Conservation (phyloP, 2,329 filamentous ascomycete genomes). For the Alternaria sp. region DNA sequence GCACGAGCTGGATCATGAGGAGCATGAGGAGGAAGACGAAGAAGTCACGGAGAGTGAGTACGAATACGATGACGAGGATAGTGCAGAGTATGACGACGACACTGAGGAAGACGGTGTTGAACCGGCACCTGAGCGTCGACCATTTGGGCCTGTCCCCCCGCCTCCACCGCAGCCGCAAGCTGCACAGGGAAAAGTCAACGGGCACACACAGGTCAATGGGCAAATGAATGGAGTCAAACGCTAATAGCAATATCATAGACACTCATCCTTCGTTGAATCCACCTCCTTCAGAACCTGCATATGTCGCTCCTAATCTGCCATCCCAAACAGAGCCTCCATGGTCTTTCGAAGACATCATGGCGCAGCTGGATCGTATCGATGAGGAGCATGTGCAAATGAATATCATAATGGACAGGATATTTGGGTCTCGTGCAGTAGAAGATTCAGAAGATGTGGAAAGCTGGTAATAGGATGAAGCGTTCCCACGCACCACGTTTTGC, state of each 20-base stretch:
- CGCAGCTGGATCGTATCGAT: neutral
- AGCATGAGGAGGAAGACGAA: slow-evolving; percentile 62
- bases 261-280: slow-evolving; percentile 11
- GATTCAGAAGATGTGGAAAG: neutral
- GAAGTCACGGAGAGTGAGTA: slow-evolving; percentile 57
- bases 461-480: neutral
- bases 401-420: neutral
- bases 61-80: slow-evolving; percentile 55
- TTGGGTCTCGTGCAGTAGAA: neutral
- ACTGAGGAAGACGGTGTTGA: slow-evolving; percentile 64
- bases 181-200: slow-evolving; percentile 48
- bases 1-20: slow-evolving; percentile 52
- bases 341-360: neutral
- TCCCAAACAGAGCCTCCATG: neutral
- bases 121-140: slow-evolving; percentile 43
- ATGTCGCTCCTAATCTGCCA: neutral
- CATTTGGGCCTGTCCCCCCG: slow-evolving; percentile 50
- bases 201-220: slow-evolving; percentile 51
- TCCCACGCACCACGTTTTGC: neutral
- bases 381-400: neutral
- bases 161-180: slow-evolving; percentile 48
- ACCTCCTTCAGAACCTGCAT: slow-evolving; percentile 8
- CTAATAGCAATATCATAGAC: slow-evolving; percentile 36
- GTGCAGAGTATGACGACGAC: slow-evolving; percentile 64
- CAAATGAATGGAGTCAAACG: slow-evolving; percentile 52